Evolutionary conservation across 2,329 filamentous ascomycete genomes (phyloP).

Genomic region (Fusarium heterosporum): DNA sequence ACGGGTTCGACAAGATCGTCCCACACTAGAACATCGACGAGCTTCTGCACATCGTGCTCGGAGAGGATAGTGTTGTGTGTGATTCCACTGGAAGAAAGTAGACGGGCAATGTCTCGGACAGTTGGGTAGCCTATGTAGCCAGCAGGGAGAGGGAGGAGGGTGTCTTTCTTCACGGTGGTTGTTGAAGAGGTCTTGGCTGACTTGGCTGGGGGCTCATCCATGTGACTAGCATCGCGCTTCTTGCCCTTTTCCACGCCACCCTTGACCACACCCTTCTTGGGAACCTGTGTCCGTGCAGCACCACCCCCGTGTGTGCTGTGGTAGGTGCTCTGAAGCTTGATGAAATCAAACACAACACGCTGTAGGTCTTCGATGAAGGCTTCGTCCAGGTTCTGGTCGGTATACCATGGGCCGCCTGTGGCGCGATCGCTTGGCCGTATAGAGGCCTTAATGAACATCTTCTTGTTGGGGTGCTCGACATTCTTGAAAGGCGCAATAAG

Average conservation of each 20-base stretch:
- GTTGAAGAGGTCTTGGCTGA: constrained; percentile 42
- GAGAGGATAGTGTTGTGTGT: constrained; percentile 77
- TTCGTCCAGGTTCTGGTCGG: constrained; percentile 88
- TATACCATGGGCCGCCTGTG: constrained; percentile 95
- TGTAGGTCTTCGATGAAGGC: constrained; percentile 85
- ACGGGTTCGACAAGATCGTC: constrained; percentile 84
- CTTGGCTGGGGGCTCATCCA: constrained; percentile 50
- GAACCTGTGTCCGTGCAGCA: constrained; percentile 56
- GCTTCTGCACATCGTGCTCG: constrained; percentile 82
- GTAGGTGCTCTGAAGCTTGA: constrained; percentile 79
- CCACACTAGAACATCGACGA: constrained; percentile 89
- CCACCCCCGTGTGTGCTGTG: constrained; percentile 56
- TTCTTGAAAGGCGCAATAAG: constrained; percentile 92
- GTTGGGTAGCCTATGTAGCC: constrained; percentile 85
- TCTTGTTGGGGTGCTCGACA: constrained; percentile 89
- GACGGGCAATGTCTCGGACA: constrained; percentile 78
- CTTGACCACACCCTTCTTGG: constrained; percentile 68
- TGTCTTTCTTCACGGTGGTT: constrained; percentile 50
- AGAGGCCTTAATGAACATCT: constrained; percentile 94
- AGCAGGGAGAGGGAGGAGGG: constrained; percentile 66
- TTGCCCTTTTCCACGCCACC: constrained; percentile 59
- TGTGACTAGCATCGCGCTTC: constrained; percentile 63
- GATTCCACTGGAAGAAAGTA: constrained; percentile 75
- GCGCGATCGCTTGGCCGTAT: constrained; percentile 89
- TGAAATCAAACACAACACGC: constrained; percentile 77